These are phyloP conservation scores for Macrolepiota albuminosa DNA, from an alignment of 768 basidiomycete genomes.

Conservation along the genomic window DNA sequence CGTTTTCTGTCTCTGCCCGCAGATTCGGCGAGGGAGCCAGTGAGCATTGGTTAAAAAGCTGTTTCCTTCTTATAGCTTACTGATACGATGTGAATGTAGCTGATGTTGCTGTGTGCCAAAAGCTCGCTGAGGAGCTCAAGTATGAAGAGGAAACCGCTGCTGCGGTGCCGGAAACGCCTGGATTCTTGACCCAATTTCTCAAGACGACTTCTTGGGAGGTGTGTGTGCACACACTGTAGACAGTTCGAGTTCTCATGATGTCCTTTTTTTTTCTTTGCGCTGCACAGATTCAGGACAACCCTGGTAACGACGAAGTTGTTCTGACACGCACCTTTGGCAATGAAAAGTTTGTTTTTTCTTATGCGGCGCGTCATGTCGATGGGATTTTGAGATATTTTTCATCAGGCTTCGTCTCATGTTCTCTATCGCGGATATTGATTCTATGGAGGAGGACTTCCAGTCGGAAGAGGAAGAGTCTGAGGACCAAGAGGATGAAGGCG, in stretches of 20 bases:
- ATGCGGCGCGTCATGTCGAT: not conserved
- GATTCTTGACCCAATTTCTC: conserved; percentile 75
- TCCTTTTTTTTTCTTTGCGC: not conserved
- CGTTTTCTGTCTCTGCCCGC: conserved; percentile 43
- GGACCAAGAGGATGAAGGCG: conserved; percentile 15
- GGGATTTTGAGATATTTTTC: not conserved
- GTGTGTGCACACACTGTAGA: conserved; percentile 16
- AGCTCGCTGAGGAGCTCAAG: conserved; percentile 76
- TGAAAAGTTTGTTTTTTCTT: conserved; percentile 63
- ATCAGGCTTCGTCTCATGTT: conserved; percentile 86
- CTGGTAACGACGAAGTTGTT: conserved; percentile 77
- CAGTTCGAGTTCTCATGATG: not conserved
- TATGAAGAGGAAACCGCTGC: conserved; percentile 70
- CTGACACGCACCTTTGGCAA: conserved; percentile 85
- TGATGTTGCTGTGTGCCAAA: conserved; percentile 70
- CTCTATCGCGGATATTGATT: conserved; percentile 84
- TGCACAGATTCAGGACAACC: conserved; percentile 61
- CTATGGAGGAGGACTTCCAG: conserved; percentile 31
- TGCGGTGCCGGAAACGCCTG: conserved; percentile 41
- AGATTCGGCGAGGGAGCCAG: conserved; percentile 42
- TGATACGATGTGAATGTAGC: conserved; percentile 34
- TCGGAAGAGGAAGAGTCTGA: conserved; percentile 23
- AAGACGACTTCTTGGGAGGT: conserved; percentile 77
- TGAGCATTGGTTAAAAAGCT: not conserved
- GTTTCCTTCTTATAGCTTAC: not conserved